Evolutionary conservation across 2,329 filamentous ascomycete genomes (phyloP), one percentile per base, ranked within the genome.

Genomic region (Xylariaceae sp.): DNA sequence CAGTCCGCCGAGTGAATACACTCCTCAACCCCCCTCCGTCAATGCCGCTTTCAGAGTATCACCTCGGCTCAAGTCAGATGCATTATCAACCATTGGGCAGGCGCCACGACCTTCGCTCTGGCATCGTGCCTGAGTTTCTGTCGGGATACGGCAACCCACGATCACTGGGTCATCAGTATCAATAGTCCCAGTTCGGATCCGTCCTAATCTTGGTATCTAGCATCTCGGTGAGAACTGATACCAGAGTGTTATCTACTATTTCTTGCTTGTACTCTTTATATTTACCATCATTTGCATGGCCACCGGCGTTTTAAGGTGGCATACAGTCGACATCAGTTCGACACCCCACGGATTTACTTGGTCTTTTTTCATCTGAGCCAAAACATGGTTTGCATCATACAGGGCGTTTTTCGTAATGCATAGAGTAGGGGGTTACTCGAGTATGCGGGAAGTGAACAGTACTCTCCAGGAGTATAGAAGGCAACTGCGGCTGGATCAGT

Each of bases 1-100:
- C 93, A 1, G 88, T 97, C 32, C 88, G 92, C 47, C 84, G 91
- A 56, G 91, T 97, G 54, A 92, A 94, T 63, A 96, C 91, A 0
- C 82, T 97, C n/a, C 79, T 97, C 24, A 91, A 94, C 53, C 92
- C 92, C 26, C 91, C 92, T 6, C 89, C 92, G 0, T 89, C 90
- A 20, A 81, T 85, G 7, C 91, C 91, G 6, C 81, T 95, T 58
- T 87, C 93, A 59, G 82, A 89, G 63, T 88, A 91, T 67, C 80
- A 88, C 60, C 77, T 89, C 48, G 74, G 81, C 41, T 85, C 88
- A 46, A 81, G 84, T 55, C 83, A 92, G 73, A 92, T 95, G 87
- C 88, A 93, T 70, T 90, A 94, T 67, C 87, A 92, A 60, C 88
- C 89, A 7, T 74, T 93, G 4, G 88, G 89, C 7, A 85, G 88